These are phyloP conservation scores for Noccaea caerulescens DNA, from an alignment of 345 rosid genomes.

Conservation along the genomic window DNA sequence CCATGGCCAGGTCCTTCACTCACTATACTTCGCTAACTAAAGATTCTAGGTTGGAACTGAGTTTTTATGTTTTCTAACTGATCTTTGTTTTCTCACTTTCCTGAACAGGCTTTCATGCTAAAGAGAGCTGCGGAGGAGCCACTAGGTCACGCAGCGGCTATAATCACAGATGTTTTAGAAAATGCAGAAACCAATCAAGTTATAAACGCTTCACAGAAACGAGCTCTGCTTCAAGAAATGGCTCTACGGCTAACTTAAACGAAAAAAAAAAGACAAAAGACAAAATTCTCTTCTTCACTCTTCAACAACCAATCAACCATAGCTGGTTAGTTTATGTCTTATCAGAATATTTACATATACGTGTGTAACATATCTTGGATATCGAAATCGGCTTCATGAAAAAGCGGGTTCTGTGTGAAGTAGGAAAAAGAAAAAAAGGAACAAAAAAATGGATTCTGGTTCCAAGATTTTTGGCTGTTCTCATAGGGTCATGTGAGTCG, in stretches of 20 bases:
- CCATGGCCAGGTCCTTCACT: constrained; percentile 77
- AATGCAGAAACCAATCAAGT: constrained; percentile 84
- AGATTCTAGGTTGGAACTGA: neutral
- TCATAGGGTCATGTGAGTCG: constrained; percentile 26
- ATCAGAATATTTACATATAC: neutral
- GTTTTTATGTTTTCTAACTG: constrained; percentile 3
- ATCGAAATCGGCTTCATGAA: constrained; percentile 13
- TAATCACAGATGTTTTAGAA: constrained; percentile 88
- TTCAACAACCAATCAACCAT: constrained; percentile 23
- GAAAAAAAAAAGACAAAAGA: neutral
- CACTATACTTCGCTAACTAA: neutral
- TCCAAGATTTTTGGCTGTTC: constrained; percentile 38
- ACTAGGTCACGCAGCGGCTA: constrained; percentile 94
- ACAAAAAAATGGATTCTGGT: constrained; percentile 28
- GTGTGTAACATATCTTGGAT: constrained; percentile 9
- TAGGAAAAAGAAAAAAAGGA: constrained; percentile 32
- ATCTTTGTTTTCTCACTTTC: neutral
- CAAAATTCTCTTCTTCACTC: constrained; percentile 12
- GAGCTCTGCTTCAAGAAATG: constrained; percentile 96
- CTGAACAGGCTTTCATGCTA: constrained; percentile 87
- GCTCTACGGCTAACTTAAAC: constrained; percentile 75
- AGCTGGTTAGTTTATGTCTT: constrained; percentile 25
- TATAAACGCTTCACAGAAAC: constrained; percentile 86
- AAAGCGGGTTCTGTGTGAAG: constrained; percentile 36
- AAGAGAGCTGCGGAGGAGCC: constrained; percentile 89